These are phyloP conservation scores for Lasiodiplodia citricola DNA, from an alignment of 2,329 filamentous ascomycete species.

Conservation along the genomic window DNA sequence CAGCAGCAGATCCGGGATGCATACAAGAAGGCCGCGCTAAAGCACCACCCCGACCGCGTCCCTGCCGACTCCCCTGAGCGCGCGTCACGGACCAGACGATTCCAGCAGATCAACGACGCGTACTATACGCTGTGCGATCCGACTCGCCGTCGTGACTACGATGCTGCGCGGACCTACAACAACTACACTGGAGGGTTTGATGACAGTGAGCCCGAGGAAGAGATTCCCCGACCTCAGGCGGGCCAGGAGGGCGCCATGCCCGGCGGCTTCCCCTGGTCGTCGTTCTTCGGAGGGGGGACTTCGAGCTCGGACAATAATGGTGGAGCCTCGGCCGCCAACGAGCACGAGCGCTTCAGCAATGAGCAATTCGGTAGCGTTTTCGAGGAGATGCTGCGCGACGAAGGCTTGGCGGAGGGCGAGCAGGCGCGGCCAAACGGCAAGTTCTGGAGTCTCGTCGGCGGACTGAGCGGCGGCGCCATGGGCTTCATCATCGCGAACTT, in stretches of 20 bases:
- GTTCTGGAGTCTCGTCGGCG: slow-evolving; percentile 88
- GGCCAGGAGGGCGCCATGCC: slow-evolving; percentile 24
- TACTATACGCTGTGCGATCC: slow-evolving; percentile 90
- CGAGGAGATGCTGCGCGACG: slow-evolving; percentile 60
- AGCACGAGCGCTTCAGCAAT: slow-evolving; percentile 65
- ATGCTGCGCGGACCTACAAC: slow-evolving; percentile 70
- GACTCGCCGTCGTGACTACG: slow-evolving; percentile 80
- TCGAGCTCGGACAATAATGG: slow-evolving; percentile 20
- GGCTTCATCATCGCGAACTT: slow-evolving; percentile 96
- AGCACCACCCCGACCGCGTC: slow-evolving; percentile 92
- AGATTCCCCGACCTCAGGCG: slow-evolving; percentile 47
- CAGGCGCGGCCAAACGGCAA: slow-evolving; percentile 67
- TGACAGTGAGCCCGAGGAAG: slow-evolving; percentile 55
- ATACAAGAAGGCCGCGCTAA: slow-evolving; percentile 86
- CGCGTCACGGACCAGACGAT: slow-evolving; percentile 78
- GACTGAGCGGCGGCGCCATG: slow-evolving; percentile 83
- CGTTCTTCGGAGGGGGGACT: slow-evolving; percentile 60
- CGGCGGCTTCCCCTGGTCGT: slow-evolving; percentile 76
- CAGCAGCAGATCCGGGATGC: slow-evolving; percentile 87
- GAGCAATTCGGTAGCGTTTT: slow-evolving; percentile 81
- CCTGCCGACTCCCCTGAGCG: slow-evolving; percentile 83
- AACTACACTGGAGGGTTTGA: slow-evolving; percentile 48
- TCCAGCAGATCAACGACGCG: slow-evolving; percentile 90
- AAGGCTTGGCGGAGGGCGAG: slow-evolving; percentile 72
- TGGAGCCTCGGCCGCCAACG: slow-evolving; percentile 48